Conservation (phyloP, 805 yeast species). For the Danielozyma ontarioensis region DNA sequence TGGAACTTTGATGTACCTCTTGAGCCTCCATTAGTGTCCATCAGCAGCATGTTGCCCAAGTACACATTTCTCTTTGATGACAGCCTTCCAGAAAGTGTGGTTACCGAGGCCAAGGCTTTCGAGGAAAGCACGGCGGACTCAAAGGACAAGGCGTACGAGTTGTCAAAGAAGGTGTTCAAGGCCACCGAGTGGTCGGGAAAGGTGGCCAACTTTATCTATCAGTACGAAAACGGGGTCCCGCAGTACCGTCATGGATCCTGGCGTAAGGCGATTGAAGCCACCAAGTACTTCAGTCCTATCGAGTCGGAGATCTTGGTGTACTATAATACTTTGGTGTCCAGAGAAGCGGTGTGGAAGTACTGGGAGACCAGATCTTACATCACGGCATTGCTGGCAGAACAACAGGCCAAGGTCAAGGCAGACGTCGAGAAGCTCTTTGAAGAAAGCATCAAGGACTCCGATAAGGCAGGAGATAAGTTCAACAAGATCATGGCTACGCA, state of each 20-base stretch:
- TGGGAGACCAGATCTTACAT: slow-evolving; percentile 56
- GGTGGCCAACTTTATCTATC: slow-evolving; percentile 28
- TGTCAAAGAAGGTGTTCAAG: slow-evolving; percentile 10
- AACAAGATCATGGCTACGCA: slow-evolving; percentile 23
- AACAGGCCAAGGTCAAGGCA: slow-evolving; percentile 26
- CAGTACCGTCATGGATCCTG: slow-evolving; percentile 50
- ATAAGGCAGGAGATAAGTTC: slow-evolving; percentile 4
- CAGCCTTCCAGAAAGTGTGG: slow-evolving; percentile 2
- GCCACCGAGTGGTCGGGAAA: slow-evolving; percentile 33
- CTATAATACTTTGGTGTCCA: slow-evolving; percentile 23
- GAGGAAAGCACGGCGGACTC: slow-evolving; percentile 1
- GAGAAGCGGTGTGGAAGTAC: slow-evolving; percentile 38
- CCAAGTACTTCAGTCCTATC: slow-evolving; percentile 29
- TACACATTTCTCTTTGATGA: slow-evolving; percentile 3
- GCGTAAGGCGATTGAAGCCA: slow-evolving; percentile 32
- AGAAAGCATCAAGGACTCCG: slow-evolving; percentile 4
- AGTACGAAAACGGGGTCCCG: slow-evolving; percentile 43
- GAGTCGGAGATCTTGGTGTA: slow-evolving; percentile 26
- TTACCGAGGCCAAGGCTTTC: slow-evolving; percentile 4
- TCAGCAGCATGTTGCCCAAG: slow-evolving; percentile 1
- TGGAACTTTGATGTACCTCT: slow-evolving; percentile 49
- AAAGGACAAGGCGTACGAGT: slow-evolving; percentile 1
- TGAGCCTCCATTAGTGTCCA: slow-evolving; percentile 9
- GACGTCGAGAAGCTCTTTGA: slow-evolving; percentile 25
- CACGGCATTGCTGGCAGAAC: slow-evolving; percentile 36